Evolutionary conservation across 2,329 filamentous ascomycete species (phyloP), one percentile per base, ranked within the genome.

Genomic region (Verticillium longisporum): DNA sequence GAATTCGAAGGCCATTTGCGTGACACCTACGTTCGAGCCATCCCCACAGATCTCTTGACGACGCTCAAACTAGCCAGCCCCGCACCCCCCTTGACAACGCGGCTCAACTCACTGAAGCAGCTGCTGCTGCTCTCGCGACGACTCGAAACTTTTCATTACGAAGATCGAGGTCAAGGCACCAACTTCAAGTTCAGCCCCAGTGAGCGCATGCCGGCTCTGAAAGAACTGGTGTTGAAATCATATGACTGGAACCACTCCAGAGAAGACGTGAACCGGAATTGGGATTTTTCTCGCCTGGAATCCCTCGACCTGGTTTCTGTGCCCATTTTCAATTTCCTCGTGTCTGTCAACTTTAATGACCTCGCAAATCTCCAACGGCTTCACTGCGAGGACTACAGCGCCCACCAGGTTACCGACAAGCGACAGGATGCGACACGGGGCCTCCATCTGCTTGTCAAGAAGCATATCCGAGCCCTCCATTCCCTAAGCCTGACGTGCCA

Each of bases 171-270:
- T 1, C 77, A 79, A 60, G 78, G 79, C 3, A 78, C 75, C 15
- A 74, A 70, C 55, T 81, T 83, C 64, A 62, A 62, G 2, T 81
- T 83, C 36, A 45, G 59, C 0, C 63, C 62, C 0, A 69, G 66
- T 18, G 79, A 82, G 60, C 71, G 76, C 11, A 67, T 83, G 31
- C 80, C 80, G 1, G 68, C 79, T 0, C 66, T 83, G 5, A 66
- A 65, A 21, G 73, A 78, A 7, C 69, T 83, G 3, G 69, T 67
- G 1, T 68, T 83, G 41, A 74, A 73, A 57, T 80, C 77, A 1
- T 83, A 83, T 63, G 76, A 82, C 68, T 82, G 80, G 80, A 69
- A 73, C 10, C 80, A 83, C 63, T 69, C 68, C 1, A 56, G 65
- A 0, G 68, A 72, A 2, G 74, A 74, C 4, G 78, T 79, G 5